These are phyloP conservation scores for Colletotrichum tabaci DNA, from an alignment of 2,329 filamentous ascomycete genomes.

Conservation along the genomic window DNA sequence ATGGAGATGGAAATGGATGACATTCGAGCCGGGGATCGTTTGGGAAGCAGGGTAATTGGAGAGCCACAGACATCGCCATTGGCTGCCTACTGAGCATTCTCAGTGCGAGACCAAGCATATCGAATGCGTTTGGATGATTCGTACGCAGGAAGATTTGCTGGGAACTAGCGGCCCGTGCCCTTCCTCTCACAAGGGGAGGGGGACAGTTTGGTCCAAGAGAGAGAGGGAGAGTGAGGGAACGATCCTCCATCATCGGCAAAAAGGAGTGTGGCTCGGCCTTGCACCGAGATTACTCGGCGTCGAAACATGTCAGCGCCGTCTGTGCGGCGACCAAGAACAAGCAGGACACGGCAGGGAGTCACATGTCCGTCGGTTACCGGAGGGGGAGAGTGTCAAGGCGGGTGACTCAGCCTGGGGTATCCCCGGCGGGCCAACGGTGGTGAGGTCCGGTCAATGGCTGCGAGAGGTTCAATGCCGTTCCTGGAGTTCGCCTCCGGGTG, in stretches of 20 bases:
- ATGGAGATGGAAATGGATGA: not conserved
- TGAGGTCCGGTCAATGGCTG: slow-evolving; percentile 27
- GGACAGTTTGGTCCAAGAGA: not conserved
- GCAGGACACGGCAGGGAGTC: slow-evolving; percentile 7
- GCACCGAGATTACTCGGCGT: slow-evolving; percentile 28
- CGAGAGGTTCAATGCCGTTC: not conserved
- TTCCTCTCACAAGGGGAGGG: not conserved
- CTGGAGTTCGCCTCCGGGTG: not conserved
- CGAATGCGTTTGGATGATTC: not conserved
- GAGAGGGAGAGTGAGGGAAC: no score
- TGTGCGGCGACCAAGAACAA: slow-evolving; percentile 21
- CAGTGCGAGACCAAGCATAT: slow-evolving; percentile 15
- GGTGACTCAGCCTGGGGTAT: not conserved
- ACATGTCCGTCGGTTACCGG: slow-evolving; percentile 31
- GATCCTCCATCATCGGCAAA: slow-evolving; percentile 3
- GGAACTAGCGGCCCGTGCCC: slow-evolving; percentile 29
- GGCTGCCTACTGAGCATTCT: not conserved
- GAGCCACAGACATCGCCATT: no score
- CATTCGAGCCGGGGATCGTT: not conserved
- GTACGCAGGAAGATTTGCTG: not conserved
- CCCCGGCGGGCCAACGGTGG: slow-evolving; percentile 5
- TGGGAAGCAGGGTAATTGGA: no score
- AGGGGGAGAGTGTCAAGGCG: slow-evolving; percentile 24
- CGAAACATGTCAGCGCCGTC: slow-evolving; percentile 38
- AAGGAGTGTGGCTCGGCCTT: slow-evolving; percentile 31